Conservation (phyloP, 2,329 filamentous ascomycete species). For the Colletotrichum tropicicola region DNA sequence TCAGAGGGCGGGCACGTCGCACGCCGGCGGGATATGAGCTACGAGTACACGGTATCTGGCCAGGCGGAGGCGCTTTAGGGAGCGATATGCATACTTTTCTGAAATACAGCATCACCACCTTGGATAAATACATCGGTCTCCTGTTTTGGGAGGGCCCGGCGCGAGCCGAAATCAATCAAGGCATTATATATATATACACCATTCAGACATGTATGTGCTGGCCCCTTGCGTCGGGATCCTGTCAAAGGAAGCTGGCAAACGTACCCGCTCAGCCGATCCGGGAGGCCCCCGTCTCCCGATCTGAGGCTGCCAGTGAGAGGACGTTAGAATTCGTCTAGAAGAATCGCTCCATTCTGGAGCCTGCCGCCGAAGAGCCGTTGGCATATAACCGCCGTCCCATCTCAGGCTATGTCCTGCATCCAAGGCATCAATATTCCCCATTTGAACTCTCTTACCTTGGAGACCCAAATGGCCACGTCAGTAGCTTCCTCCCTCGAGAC, state of each 20-base stretch:
- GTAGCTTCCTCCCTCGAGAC: neutral
- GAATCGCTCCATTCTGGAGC: neutral
- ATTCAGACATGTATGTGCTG: neutral
- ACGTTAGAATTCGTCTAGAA: neutral
- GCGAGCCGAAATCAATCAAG: constrained; percentile 17
- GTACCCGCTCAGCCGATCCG: accelerated
- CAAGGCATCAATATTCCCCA: neutral
- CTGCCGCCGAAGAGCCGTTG: neutral
- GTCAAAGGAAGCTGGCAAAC: neutral
- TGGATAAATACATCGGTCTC: constrained; percentile 17
- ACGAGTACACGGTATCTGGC: constrained; percentile 28
- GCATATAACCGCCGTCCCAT: neutral
- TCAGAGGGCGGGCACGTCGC: no score
- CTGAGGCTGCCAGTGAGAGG: neutral
- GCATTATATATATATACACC: neutral
- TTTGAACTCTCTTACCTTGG: neutral
- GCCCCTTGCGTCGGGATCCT: neutral
- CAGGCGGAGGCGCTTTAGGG: constrained; percentile 25
- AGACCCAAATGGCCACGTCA: constrained; percentile 7
- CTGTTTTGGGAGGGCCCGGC: neutral
- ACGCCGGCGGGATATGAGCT: constrained; percentile 9
- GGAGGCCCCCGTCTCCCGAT: neutral
- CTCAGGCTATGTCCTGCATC: neutral
- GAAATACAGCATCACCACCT: constrained; percentile 24
- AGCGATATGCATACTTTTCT: constrained; percentile 24